Base-by-base conservation (phyloP, 306 rosid genomes). In the Cicer pinnatifidum region DNA sequence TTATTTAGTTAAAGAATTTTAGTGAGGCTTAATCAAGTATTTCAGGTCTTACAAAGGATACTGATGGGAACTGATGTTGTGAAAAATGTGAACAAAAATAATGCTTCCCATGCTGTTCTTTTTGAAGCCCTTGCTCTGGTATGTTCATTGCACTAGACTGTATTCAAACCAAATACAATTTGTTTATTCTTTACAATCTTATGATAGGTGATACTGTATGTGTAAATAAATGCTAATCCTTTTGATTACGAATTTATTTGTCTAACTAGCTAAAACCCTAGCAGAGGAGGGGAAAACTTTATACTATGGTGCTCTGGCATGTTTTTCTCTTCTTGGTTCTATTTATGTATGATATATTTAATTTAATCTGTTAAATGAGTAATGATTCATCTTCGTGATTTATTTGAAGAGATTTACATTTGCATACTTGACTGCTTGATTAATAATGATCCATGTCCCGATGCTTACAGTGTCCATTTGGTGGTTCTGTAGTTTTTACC, bases 61-160 rank as follows among this genome's bases (percentile, higher is more conserved):
- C 72, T 95, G 86, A 95, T 95, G 99, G 99, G 99, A 56, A 95
- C 97, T 6, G 99, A 95, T 88, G 99, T 95, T 82, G 99, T 95
- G 76, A 95, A 95, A 82, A 95, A 95, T 85, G 99, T 95, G 60
- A 95, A 95, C 86, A 95, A 95, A 86, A 95, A 95, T 78, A 95
- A 95, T 77, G 99, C 99, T 53, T 95, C 99, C 8, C 97, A 95
- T 77, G 99, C 99, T 68, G 99, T 95, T 87, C 97, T 95, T 72
- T 95, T 95, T 82, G 99, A 95, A 90, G 99, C 99, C 69, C 96
- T 95, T 67, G 99, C 99, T 78, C 89, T 95, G 85, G 99, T 95
- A 89, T 85, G 96, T 78, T 71, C 6, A 53, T 52, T 48, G 69
- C 12, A 41, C 17, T 5, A n/a, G 62, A 39, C 47, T 57, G 8